phyloP scores from a whole-genome alignment of 208 protist species.

The Crithidia mellificae region DNA sequence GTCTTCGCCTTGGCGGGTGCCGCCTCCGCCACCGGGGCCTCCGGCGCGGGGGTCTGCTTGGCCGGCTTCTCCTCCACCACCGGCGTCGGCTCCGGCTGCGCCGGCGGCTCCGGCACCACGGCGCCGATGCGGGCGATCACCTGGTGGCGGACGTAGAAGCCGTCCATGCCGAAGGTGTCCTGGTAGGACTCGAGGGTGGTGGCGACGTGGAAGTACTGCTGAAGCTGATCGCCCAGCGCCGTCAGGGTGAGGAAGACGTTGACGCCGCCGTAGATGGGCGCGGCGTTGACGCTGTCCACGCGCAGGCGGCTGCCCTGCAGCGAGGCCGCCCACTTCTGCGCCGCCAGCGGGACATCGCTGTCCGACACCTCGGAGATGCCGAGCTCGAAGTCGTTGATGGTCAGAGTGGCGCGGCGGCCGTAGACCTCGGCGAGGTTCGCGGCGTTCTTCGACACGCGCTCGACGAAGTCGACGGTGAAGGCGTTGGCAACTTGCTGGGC shows the following conservation, averaged over 20 bases:
- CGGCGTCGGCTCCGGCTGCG: slow-evolving; percentile 28
- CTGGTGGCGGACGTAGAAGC: slow-evolving; percentile 85
- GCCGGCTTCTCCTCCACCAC: slow-evolving; percentile 33
- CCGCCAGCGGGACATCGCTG: slow-evolving; percentile 40
- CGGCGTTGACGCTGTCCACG: slow-evolving; percentile 71
- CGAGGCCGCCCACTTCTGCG: slow-evolving; percentile 61
- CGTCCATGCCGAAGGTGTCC: slow-evolving; percentile 49
- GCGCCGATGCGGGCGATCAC: slow-evolving; percentile 72
- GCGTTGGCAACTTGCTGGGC: slow-evolving; percentile 76
- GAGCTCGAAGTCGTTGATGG: slow-evolving; percentile 83
- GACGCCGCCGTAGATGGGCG: slow-evolving; percentile 71
- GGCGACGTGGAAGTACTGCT: slow-evolving; percentile 83
- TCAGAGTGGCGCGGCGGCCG: slow-evolving; percentile 55
- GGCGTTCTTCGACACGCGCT: slow-evolving; percentile 69
- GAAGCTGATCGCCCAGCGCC: slow-evolving; percentile 41
- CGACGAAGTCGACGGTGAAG: slow-evolving; percentile 84
- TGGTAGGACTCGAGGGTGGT: slow-evolving; percentile 72
- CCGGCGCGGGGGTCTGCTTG: slow-evolving; percentile 32
- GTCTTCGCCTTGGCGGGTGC: slow-evolving; percentile 7
- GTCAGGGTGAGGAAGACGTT: slow-evolving; percentile 68
- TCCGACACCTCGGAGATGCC: slow-evolving; percentile 60
- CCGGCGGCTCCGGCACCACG: slow-evolving; percentile 35
- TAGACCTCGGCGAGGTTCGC: slow-evolving; percentile 67
- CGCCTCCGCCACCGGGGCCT: slow-evolving; percentile 17
- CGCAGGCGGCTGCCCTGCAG: slow-evolving; percentile 65